Evolutionary conservation across 371 early-diverging fungal species (phyloP).

Genomic region (Mortierella sp.): DNA sequence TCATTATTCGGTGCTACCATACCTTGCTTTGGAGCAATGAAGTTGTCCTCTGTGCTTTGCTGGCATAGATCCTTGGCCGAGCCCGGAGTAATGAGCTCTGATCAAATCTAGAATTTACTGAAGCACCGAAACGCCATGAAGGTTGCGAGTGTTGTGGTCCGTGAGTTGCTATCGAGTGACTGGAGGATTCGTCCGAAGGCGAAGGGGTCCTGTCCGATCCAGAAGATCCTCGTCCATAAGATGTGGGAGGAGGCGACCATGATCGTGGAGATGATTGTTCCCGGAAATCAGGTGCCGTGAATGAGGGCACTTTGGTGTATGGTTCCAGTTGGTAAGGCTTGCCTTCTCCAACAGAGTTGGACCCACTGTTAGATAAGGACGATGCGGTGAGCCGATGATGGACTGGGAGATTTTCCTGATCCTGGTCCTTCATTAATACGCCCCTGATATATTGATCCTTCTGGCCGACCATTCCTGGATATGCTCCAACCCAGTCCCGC

Average conservation of each 20-base stretch:
- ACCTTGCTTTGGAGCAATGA: slow-evolving; percentile 53
- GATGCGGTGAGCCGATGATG: neutral
- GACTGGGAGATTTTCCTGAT: slow-evolving; percentile 11
- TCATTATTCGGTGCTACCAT: neutral
- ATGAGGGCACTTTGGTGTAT: slow-evolving; percentile 33
- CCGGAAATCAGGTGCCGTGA: slow-evolving; percentile 30
- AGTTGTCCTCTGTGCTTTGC: slow-evolving; percentile 34
- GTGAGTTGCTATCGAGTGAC: neutral
- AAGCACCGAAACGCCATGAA: slow-evolving; percentile 9
- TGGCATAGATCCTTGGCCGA: slow-evolving; percentile 42
- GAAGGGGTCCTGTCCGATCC: neutral
- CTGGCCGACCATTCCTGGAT: slow-evolving; percentile 19
- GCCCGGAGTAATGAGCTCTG: slow-evolving; percentile 35
- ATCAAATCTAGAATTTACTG: slow-evolving; percentile 14
- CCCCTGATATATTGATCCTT: slow-evolving; percentile 25
- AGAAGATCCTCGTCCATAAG: neutral
- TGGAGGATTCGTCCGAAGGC: neutral
- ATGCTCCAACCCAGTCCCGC: slow-evolving; percentile 49
- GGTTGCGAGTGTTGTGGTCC: slow-evolving; percentile 10
- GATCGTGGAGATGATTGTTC: slow-evolving; percentile 16
- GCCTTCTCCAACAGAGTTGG: neutral
- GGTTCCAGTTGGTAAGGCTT: slow-evolving; percentile 46
- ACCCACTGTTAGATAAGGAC: neutral
- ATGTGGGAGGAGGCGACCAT: slow-evolving; percentile 12
- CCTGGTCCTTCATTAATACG: slow-evolving; percentile 14